Percentiles rank a stretch among this genome's conserved stretches.
Conservation (phyloP, 148 eudicot genomes). For the Fagopyrum esculentum region DNA sequence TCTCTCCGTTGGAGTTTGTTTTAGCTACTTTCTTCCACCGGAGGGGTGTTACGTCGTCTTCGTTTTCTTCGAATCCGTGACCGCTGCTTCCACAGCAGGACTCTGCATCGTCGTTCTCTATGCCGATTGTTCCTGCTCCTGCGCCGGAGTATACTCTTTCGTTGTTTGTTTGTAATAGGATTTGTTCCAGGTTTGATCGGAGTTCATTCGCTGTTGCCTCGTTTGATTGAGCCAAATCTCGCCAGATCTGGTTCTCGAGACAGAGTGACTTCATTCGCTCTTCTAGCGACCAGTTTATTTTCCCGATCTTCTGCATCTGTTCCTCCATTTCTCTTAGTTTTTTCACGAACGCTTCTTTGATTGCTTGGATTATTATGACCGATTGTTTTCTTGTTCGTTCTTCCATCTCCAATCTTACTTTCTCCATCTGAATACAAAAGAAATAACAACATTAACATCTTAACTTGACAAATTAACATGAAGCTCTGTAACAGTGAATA, state of each 20-base stretch:
- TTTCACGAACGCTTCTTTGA: constrained; percentile 39
- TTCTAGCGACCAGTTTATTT: constrained; percentile 51
- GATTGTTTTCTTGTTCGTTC: constrained; percentile 37
- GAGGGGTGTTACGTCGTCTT: background rate
- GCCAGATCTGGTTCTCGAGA: constrained; percentile 75
- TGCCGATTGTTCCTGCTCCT: background rate
- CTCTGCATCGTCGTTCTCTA: constrained; percentile 41
- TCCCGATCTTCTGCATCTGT: constrained; percentile 43
- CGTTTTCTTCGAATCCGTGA: constrained; percentile 1
- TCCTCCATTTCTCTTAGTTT: constrained; percentile 50
- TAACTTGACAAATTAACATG: background rate
- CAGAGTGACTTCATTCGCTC: constrained; percentile 50
- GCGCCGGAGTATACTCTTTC: constrained; percentile 17
- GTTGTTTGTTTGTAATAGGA: constrained; percentile 35
- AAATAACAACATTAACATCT: background rate
- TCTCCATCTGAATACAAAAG: constrained; percentile 40
- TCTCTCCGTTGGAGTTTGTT: background rate
- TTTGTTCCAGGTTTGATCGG: constrained; percentile 50
- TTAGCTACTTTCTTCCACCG: constrained; percentile 15
- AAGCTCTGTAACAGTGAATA: no score
- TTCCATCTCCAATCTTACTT: constrained; percentile 49
- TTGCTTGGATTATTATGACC: constrained; percentile 29
- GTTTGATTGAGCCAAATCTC: constrained; percentile 72
- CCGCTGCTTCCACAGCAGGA: constrained; percentile 73
- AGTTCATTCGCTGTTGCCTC: constrained; percentile 74